Evolutionary conservation across 352 stramenopile species (phyloP), one percentile per base, ranked within the genome.

Genomic region (Globisporangium nagaii): DNA sequence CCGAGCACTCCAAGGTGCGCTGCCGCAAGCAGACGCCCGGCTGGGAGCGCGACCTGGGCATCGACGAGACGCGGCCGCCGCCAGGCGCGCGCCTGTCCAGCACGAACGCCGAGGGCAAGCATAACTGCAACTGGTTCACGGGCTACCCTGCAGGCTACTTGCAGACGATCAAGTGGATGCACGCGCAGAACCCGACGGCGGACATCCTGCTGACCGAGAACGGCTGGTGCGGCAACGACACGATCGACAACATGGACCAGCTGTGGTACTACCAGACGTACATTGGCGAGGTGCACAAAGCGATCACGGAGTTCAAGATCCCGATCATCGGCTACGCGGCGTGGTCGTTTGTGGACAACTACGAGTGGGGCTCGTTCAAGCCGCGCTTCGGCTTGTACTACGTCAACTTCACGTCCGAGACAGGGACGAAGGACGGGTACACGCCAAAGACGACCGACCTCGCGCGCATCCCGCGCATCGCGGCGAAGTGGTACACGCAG

Each of bases 291-390:
- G 73, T 83, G 40, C 73, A 84, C 63, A 64, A 65, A 24, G 73
- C 70, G 27, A 75, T 84, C 30, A 63, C 60, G 17, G 56, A 79
- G 41, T 63, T 74, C 50, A 66, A 74, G 9, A 71, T 84, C 34
- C 59, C 65, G 32, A 56, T 98, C 25, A 62, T 75, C 39, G 88
- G 84, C 4, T 98, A 97, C 63, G 96, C 93, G 67, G 86, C 85
- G 17, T 98, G 93, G 90, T 91, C 73, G 36, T 84, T 98, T 27
- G 62, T 98, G 45, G 93, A 98, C 64, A 98, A 98, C 60, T 98
- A 96, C 67, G 93, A 98, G 63, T 98, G 95, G 95, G 72, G 90
- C 4, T 84, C 72, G 37, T 88, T 77, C 52, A 63, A 75, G 40
- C 67, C 70, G 6, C 70, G 72, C 44, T 83, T 78, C 37, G 72